These are phyloP conservation scores for Omphalotus olearius DNA, from an alignment of 1,284 basidiomycete species.

Conservation along the genomic window DNA sequence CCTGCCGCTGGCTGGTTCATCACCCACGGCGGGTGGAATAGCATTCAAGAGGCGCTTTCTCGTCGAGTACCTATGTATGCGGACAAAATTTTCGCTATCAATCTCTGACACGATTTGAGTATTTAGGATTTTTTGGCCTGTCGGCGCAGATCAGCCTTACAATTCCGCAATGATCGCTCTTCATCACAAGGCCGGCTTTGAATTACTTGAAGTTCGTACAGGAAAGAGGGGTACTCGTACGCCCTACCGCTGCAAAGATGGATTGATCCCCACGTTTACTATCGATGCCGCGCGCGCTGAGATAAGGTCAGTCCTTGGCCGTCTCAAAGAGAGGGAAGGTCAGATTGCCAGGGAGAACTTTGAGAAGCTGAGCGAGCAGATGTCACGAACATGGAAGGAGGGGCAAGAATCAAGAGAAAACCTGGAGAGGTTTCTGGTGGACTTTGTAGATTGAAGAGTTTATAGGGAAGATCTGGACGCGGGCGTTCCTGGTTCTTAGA, in stretches of 20 bases:
- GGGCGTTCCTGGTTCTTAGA: too few relatives aligned
- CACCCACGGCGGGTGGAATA: constrained; percentile 12
- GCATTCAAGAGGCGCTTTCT: constrained; percentile 5
- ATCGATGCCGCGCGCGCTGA: constrained; percentile 1
- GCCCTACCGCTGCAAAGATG: constrained; percentile 3
- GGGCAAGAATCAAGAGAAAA: constrained; percentile 1
- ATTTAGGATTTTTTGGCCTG: constrained; percentile 12
- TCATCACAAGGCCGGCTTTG: constrained; percentile 8
- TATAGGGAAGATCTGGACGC: background rate
- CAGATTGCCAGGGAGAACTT: constrained; percentile 5
- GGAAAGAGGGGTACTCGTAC: constrained; percentile 3
- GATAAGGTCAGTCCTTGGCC: background rate
- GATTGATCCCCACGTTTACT: constrained; percentile 1
- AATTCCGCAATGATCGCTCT: constrained; percentile 3
- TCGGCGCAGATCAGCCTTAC: constrained; percentile 11
- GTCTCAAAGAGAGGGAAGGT: constrained; percentile 7
- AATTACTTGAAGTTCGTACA: constrained; percentile 10
- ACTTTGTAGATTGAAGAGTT: background rate
- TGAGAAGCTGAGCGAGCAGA: constrained; percentile 6
- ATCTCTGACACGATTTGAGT: background rate
- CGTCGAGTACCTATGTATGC: constrained; percentile 8
- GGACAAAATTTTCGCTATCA: background rate
- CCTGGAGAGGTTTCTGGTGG: constrained; percentile 1
- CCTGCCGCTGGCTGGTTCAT: constrained; percentile 9
- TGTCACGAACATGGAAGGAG: background rate